Evolutionary conservation across 495 filamentous ascomycete genomes (phyloP).

Genomic region (Talaromyces borbonicus): DNA sequence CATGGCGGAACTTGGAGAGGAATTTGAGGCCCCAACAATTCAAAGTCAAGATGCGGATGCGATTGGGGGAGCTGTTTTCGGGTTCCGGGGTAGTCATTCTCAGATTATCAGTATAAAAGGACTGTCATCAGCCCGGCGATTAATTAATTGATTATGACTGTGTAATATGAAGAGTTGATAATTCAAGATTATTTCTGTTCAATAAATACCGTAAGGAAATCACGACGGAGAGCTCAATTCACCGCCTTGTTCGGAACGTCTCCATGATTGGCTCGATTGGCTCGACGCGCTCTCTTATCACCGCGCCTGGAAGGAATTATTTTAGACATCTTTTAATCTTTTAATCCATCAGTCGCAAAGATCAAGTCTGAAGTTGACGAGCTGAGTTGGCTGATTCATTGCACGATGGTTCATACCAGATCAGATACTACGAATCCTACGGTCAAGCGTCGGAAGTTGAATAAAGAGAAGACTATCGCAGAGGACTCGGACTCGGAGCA

Average conservation of each 20-base stretch:
- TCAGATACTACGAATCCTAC: conserved; percentile 21
- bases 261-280: too few species aligned
- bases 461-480: conserved; percentile 26
- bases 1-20: conserved; percentile 66
- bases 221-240: neutral
- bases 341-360: neutral
- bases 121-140: too few species aligned
- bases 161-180: too few species aligned
- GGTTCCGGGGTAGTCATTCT: neutral
- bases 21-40: conserved; percentile 97
- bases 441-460: conserved; percentile 47
- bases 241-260: conserved; percentile 2
- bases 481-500: conserved; percentile 22
- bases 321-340: neutral
- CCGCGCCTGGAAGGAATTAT: conserved; percentile 4
- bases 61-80: conserved; percentile 13
- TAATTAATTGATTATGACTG: too few species aligned
- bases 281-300: conserved; percentile 6
- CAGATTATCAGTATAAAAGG: too few species aligned
- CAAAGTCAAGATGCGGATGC: conserved; percentile 68
- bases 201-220: too few species aligned
- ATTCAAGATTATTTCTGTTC: too few species aligned
- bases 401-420: conserved; percentile 1
- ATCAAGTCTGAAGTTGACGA: too few species aligned
- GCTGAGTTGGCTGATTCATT: too few species aligned